Percentiles rank a stretch among this genome's conserved stretches.
Evolutionary conservation across 345 rosid species (phyloP).

Genomic region (Salix koriyanagi): DNA sequence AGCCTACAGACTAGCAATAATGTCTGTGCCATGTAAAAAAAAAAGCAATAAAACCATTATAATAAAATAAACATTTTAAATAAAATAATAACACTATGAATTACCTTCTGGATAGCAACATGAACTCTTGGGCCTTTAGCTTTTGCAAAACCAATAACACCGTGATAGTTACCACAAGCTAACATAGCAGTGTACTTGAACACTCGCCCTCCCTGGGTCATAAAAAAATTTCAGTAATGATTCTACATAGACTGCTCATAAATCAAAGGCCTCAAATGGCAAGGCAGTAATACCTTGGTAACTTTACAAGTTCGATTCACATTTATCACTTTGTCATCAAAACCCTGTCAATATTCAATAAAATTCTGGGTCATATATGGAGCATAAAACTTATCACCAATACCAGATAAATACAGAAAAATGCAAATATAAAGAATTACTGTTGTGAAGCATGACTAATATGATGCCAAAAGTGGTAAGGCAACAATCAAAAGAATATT

Average conservation of each 20-base stretch:
- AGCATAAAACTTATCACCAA: neutral
- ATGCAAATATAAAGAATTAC: neutral
- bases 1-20: neutral
- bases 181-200: constrained; percentile 72
- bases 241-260: neutral
- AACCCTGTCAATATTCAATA: constrained; percentile 57
- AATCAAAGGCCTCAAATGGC: neutral
- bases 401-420: neutral
- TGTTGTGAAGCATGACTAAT: neutral
- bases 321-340: constrained; percentile 77
- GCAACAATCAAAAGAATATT: no score
- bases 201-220: constrained; percentile 66
- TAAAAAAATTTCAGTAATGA: constrained; percentile 8
- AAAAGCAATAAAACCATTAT: neutral
- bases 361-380: neutral
- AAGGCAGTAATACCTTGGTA: constrained; percentile 60
- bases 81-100: neutral
- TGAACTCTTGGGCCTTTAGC: constrained; percentile 77
- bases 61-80: neutral
- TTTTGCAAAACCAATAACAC: constrained; percentile 85
- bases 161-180: constrained; percentile 89
- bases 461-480: neutral
- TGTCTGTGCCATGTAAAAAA: neutral
- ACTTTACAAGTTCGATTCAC: constrained; percentile 88
- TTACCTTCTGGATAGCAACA: constrained; percentile 86